phyloP scores from a whole-genome alignment of 2,329 filamentous ascomycete species.

The Sarocladiaceae sp. region DNA sequence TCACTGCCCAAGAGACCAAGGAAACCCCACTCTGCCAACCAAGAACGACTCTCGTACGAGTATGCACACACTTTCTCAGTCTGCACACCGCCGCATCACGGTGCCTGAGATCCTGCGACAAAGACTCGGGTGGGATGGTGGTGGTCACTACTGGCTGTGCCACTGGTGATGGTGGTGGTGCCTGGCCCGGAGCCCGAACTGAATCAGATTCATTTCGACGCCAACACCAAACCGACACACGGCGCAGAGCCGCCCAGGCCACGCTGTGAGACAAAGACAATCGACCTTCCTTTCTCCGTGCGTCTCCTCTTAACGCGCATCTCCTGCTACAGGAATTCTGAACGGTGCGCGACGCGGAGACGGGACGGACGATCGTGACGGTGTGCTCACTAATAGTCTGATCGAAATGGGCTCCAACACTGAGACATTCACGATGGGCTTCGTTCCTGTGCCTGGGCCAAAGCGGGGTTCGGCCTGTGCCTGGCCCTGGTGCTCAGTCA shows the following conservation, averaged over 20 bases:
- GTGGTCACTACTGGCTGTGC: neutral
- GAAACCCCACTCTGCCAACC: neutral
- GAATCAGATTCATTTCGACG: conserved; percentile 6
- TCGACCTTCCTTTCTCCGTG: neutral
- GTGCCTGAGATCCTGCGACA: too few relatives aligned
- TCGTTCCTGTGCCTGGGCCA: neutral
- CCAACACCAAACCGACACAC: too few relatives aligned
- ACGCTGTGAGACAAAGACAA: neutral
- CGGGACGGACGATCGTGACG: neutral
- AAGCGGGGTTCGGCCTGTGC: neutral
- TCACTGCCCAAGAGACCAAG: neutral
- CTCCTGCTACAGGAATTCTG: neutral
- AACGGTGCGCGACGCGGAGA: too few relatives aligned
- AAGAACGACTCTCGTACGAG: neutral
- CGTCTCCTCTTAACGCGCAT: neutral
- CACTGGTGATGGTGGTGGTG: neutral
- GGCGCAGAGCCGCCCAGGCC: neutral
- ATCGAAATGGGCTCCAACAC: neutral
- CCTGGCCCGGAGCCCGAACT: neutral
- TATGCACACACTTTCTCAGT: too few relatives aligned
- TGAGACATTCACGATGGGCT: conserved; percentile 8
- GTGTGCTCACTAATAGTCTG: neutral
- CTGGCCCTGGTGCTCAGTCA: neutral
- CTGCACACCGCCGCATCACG: conserved; percentile 2
- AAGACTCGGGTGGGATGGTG: conserved; percentile 12